A percentile compares a stretch with the other conserved stretches of the same genome.
Conservation (phyloP, 208 protist species). For the Balamuthia mandrillaris region DNA sequence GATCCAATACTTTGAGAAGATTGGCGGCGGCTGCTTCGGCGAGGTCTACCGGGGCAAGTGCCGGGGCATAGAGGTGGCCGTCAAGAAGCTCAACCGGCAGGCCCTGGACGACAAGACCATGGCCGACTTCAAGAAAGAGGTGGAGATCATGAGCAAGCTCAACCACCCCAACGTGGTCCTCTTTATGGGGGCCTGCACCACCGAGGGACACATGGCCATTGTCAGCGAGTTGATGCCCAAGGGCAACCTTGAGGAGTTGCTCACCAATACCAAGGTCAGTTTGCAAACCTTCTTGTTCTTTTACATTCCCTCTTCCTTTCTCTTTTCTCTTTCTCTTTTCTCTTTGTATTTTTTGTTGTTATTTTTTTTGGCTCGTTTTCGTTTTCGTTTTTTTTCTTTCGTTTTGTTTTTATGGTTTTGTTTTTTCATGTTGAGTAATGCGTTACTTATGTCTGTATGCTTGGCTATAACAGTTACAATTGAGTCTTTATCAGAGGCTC, state of each 20-base stretch:
- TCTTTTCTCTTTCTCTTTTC: no score
- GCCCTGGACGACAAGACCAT: conserved; percentile 22
- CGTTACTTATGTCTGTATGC: no score
- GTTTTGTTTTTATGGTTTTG: no score
- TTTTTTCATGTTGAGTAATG: no score
- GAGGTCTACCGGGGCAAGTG: background rate
- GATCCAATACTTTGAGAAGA: background rate
- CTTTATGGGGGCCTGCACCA: conserved; percentile 4
- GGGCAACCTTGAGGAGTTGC: background rate
- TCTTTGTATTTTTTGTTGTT: no score
- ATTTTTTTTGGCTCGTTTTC: no score
- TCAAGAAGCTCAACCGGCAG: conserved; percentile 32
- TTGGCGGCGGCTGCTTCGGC: conserved; percentile 4
- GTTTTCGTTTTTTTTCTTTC: no score
- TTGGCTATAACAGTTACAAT: no score
- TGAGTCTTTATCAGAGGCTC: background rate
- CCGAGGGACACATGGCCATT: background rate
- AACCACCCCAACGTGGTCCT: background rate
- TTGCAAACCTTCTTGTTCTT: no score
- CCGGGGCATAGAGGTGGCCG: background rate
- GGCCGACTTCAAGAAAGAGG: conserved; percentile 19
- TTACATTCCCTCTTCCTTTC: no score
- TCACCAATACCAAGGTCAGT: background rate
- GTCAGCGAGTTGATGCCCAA: conserved; percentile 16
- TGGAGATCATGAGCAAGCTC: background rate